Evolutionary conservation across 176 grass and related monocot genomes (phyloP), one percentile per base, ranked within the genome.

Genomic region (Oryza punctata): DNA sequence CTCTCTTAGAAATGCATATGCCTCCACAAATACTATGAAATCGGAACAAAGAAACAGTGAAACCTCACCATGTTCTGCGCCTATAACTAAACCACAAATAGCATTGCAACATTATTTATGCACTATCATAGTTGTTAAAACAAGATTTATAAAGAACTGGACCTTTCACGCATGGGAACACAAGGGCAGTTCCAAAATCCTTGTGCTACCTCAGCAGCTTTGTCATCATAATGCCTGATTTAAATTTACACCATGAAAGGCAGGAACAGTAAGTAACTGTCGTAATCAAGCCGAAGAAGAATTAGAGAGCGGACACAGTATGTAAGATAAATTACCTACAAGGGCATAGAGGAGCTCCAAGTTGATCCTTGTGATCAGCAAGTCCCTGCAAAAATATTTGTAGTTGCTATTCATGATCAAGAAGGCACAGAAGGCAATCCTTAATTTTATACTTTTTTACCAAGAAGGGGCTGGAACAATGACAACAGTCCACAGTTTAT

Each of bases 121-220:
- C 2, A 49, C 29, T 43, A 33, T 21, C 57, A 52, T 49, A 80
- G 65, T 29, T 30, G 11, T 50, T 24, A 27, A 75, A 32, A 32
- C 7, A 23, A 43, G 67, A 69, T 16, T 45, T 13, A 47, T 1
- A n/a, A 60, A 44, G 25, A 84, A 10, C 14, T 44, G 21, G 1
- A 98, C 93, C 96, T 98, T 47, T 98, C 96, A 29, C 96, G 85
- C 96, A 98, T 98, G 52, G 96, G 96, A 28, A 98, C 96, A 1
- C 96, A 98, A 54, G 96, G 96, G 66, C 96, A 98, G 73, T 98
- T 98, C 96, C 96, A 98, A 91, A 92, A 98, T 86, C 96, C 96
- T 78, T 98, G 96, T 9, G 88, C 91, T 69, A 44, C 93, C 86
- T 98, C 96, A 29, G 96, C 93, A 60, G 92, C 82, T 87, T 98